Evolutionary conservation across 495 filamentous ascomycete species (phyloP).

Genomic region (Lophiotrema nucula): DNA sequence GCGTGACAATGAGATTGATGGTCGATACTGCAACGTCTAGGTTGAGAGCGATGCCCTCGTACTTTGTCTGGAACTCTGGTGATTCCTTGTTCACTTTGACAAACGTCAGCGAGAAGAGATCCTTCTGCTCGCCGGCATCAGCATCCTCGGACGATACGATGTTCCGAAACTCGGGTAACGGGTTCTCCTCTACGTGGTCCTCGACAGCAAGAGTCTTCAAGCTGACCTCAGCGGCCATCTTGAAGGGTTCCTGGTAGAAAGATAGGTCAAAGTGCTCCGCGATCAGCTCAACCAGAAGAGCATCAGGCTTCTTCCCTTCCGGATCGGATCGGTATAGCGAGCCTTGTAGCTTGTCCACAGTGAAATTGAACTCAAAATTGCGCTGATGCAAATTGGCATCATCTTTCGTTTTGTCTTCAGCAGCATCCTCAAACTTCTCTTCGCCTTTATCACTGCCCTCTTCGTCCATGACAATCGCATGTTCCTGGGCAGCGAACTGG

Average conservation of each 20-base stretch:
- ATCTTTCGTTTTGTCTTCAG: constrained; percentile 54
- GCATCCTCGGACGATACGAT: constrained; percentile 87
- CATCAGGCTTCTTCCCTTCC: constrained; percentile 70
- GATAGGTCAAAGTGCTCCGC: constrained; percentile 86
- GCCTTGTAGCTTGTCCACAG: constrained; percentile 86
- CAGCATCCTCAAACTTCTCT: constrained; percentile 59
- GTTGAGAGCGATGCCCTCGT: constrained; percentile 90
- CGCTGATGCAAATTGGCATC: constrained; percentile 74
- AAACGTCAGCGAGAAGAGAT: constrained; percentile 85
- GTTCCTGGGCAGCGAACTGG: constrained; percentile 62
- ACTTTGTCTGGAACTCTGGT: constrained; percentile 85
- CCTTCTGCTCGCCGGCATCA: constrained; percentile 66
- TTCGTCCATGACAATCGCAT: constrained; percentile 75
- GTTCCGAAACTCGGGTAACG: constrained; percentile 89
- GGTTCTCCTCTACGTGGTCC: constrained; percentile 88
- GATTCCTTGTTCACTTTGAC: constrained; percentile 85
- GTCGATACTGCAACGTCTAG: constrained; percentile 89
- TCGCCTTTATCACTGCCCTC: constrained; percentile 62
- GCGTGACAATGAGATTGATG: constrained; percentile 90
- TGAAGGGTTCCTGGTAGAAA: constrained; percentile 81
- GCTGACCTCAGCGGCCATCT: constrained; percentile 87
- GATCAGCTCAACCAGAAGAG: constrained; percentile 83
- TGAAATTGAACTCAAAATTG: constrained; percentile 94
- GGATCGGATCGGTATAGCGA: constrained; percentile 86
- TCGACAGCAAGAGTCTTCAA: constrained; percentile 87